Evolutionary conservation across 805 yeast genomes (phyloP).

Genomic region (Yarrowia divulgata): DNA sequence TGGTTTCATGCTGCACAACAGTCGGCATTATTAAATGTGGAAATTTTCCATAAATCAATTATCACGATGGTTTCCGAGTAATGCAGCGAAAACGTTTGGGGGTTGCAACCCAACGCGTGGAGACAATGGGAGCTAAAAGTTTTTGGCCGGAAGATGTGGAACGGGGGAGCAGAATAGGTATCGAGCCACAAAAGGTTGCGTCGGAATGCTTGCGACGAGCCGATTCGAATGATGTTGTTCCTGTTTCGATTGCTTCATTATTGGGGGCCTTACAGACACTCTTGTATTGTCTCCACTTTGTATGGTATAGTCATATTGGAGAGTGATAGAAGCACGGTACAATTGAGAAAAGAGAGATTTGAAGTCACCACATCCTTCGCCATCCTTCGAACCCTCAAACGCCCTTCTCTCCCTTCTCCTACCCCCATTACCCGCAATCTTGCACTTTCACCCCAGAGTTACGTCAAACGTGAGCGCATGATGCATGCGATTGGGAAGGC

Average conservation of each 20-base stretch:
- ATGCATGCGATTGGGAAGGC: slow-evolving; percentile 22
- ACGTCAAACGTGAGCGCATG: background rate
- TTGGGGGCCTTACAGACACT: background rate
- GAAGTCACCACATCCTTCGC: too few species aligned
- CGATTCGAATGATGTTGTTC: background rate
- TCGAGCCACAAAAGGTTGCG: background rate
- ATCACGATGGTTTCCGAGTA: slow-evolving; percentile 36
- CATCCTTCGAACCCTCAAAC: too few species aligned
- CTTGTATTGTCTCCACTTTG: too few species aligned
- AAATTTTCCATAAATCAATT: slow-evolving; percentile 1
- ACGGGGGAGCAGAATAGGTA: background rate
- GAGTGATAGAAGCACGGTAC: too few species aligned
- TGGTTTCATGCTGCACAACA: background rate
- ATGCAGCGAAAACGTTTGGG: slow-evolving; percentile 37
- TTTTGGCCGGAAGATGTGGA: background rate
- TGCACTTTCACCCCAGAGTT: background rate
- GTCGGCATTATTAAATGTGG: background rate
- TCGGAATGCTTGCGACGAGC: background rate
- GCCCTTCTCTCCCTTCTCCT: background rate
- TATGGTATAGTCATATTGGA: too few species aligned
- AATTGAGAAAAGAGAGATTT: too few species aligned
- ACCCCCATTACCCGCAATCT: background rate
- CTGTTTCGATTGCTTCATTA: background rate
- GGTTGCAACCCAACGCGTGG: slow-evolving; percentile 13
- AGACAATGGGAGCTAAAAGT: background rate